A percentile compares a stretch with the other conserved stretches of the same genome.
phyloP scores from a whole-genome alignment of 2,329 filamentous ascomycete species.

The Phaeosphaeriaceae sp. region DNA sequence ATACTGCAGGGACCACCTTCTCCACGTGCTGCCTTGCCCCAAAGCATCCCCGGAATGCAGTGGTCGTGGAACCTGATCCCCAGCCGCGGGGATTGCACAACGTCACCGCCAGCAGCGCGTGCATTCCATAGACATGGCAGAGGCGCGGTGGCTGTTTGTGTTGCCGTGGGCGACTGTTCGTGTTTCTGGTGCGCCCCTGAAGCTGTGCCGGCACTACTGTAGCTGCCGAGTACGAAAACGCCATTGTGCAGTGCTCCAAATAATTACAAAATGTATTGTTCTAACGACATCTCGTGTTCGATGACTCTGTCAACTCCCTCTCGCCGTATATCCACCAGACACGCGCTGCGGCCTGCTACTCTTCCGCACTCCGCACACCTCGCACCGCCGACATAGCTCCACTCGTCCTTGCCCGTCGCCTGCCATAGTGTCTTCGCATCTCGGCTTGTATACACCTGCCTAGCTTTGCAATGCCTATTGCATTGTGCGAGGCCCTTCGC shows the following conservation, averaged over 20 bases:
- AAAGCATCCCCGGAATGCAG: not conserved
- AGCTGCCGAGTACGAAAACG: not conserved
- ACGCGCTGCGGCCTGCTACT: not conserved
- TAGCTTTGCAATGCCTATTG: not conserved
- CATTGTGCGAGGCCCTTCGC: not conserved
- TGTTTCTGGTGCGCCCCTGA: not conserved
- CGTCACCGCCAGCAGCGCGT: not conserved
- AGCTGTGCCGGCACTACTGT: not conserved
- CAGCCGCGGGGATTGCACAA: not conserved
- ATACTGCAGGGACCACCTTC: slow-evolving; percentile 2
- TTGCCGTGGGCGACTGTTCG: not conserved
- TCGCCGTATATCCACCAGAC: not conserved
- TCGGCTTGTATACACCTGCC: not conserved
- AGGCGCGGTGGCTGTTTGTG: not conserved
- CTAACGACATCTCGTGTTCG: not conserved
- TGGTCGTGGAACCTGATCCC: not conserved
- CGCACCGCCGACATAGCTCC: not conserved
- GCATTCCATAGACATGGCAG: slow-evolving; percentile 2
- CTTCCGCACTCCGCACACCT: not conserved
- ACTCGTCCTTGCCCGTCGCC: not conserved
- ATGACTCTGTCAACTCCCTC: not conserved
- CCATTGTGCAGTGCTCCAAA: not conserved
- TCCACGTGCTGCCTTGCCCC: slow-evolving; percentile 3
- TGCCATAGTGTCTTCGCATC: not conserved
- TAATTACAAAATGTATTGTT: not conserved